Evolutionary conservation across 2,329 filamentous ascomycete species (phyloP), one percentile per base, ranked within the genome.

Genomic region (Sporothrix sp.): DNA sequence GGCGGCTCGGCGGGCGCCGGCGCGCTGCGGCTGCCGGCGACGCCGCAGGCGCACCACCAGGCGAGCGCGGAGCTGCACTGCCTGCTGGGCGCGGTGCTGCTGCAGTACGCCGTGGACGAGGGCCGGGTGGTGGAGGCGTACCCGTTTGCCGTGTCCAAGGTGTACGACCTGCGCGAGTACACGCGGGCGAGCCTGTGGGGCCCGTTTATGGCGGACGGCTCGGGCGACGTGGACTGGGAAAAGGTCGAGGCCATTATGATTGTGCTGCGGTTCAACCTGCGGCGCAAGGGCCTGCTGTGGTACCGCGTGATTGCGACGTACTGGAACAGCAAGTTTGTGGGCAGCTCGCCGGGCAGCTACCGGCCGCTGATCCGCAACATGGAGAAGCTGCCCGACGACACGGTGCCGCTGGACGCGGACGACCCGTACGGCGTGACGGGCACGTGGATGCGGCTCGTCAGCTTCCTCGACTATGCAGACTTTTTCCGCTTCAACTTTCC

Each of bases 101-200:
- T 72, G 21, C 64, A 64, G 27, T 54, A 62, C 21, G 63, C 33
- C 2, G 20, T 46, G 3, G 11, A 32, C 65, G n/a, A 60, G 66
- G 25, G 64, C 65, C 10, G 58, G 67, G 11, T 63, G 62, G 7
- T 62, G 60, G 13, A 62, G 61, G n/a, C 61, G 2, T 81, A 79
- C 60, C 76, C 79, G 1, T 82, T 74, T 56, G 85, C 86, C 1
- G 75, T 79, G 49, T 77, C 79, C 40, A 77, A 78, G 54, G 83
- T 90, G 3, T 91, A 90, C 57, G 85, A 90, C 60, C 65, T 90
- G 43, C 72, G 85, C 1, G 74, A 82, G 56, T 86, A 87, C 63
- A 84, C 76, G 0, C 62, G 68, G 2, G 62, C 65, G 23, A 82
- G 75, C 1, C 63, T 71, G 32, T 90, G 85, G 85, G 86, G 86